Conservation (phyloP, 805 yeast genomes). For the Metschnikowia sp. region DNA sequence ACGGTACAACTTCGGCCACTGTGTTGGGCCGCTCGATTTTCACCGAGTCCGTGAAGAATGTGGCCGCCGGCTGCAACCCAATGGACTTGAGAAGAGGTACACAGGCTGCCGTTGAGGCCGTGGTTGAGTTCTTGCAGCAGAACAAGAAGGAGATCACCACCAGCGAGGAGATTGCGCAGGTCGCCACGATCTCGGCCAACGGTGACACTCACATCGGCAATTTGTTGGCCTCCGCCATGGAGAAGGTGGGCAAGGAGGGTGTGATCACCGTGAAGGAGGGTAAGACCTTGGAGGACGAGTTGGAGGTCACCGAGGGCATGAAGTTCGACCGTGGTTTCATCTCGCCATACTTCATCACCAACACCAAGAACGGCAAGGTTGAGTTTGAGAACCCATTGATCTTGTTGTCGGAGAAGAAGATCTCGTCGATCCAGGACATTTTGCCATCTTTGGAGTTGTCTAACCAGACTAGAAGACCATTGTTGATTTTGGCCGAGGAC, state of each 20-base stretch:
- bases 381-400: slow-evolving; percentile 93
- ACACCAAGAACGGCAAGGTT: slow-evolving; percentile 87
- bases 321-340: slow-evolving; percentile 96
- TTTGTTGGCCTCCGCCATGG: slow-evolving; percentile 93
- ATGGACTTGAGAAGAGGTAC: slow-evolving; percentile 97
- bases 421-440: slow-evolving; percentile 84
- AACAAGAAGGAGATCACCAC: slow-evolving; percentile 93
- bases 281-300: slow-evolving; percentile 92
- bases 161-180: slow-evolving; percentile 94
- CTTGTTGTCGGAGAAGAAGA: slow-evolving; percentile 87
- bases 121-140: slow-evolving; percentile 74
- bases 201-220: slow-evolving; percentile 92
- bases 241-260: slow-evolving; percentile 98
- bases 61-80: slow-evolving; percentile 98
- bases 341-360: slow-evolving; percentile 94
- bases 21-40: slow-evolving; percentile 93
- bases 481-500: slow-evolving; percentile 91
- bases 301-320: slow-evolving; percentile 97
- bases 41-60: slow-evolving; percentile 92
- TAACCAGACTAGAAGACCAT: slow-evolving; percentile 89
- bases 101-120: slow-evolving; percentile 94
- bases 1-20: slow-evolving; percentile 97
- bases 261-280: slow-evolving; percentile 98
- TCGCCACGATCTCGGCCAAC: slow-evolving; percentile 95
- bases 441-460: slow-evolving; percentile 91